A percentile compares a stretch with the other conserved stretches of the same genome.
phyloP scores from a whole-genome alignment of 75 land plant genomes.

The Sequoiadendron giganteum region DNA sequence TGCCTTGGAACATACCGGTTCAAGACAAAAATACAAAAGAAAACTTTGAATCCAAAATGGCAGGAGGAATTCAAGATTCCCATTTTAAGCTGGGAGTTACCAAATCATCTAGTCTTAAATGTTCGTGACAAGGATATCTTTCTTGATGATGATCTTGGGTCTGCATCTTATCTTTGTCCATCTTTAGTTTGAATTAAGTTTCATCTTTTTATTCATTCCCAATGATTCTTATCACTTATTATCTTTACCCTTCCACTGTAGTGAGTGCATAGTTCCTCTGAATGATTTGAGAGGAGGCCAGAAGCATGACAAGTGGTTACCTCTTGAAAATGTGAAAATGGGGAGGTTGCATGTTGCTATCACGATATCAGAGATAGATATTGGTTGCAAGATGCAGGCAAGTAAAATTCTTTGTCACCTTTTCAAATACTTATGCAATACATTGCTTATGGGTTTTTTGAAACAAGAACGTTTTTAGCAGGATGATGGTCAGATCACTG shows the following conservation, averaged over 20 bases:
- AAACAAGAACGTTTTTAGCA: background rate
- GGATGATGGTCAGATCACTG: background rate
- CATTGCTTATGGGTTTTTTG: background rate
- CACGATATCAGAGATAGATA: slow-evolving; percentile 41
- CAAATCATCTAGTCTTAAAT: slow-evolving; percentile 58
- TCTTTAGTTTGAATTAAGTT: background rate
- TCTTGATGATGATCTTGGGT: slow-evolving; percentile 89
- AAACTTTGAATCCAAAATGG: slow-evolving; percentile 91
- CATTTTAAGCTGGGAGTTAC: slow-evolving; percentile 72
- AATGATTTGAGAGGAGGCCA: slow-evolving; percentile 55
- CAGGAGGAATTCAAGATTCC: slow-evolving; percentile 82
- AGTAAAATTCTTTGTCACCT: background rate
- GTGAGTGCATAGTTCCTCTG: slow-evolving; percentile 49
- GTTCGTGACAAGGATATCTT: slow-evolving; percentile 88
- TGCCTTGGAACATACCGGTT: slow-evolving; percentile 55
- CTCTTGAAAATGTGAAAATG: slow-evolving; percentile 68
- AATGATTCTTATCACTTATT: slow-evolving; percentile 3
- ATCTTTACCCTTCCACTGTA: slow-evolving; percentile 20
- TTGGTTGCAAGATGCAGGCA: slow-evolving; percentile 11
- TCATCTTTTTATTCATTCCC: background rate
- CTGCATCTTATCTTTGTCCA: slow-evolving; percentile 11
- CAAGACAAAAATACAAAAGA: slow-evolving; percentile 72
- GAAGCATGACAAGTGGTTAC: slow-evolving; percentile 76
- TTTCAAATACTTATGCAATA: background rate
- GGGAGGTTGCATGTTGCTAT: slow-evolving; percentile 79